These are phyloP conservation scores for Pichia pseudocactophila DNA, from an alignment of 805 yeast genomes.

Conservation along the genomic window DNA sequence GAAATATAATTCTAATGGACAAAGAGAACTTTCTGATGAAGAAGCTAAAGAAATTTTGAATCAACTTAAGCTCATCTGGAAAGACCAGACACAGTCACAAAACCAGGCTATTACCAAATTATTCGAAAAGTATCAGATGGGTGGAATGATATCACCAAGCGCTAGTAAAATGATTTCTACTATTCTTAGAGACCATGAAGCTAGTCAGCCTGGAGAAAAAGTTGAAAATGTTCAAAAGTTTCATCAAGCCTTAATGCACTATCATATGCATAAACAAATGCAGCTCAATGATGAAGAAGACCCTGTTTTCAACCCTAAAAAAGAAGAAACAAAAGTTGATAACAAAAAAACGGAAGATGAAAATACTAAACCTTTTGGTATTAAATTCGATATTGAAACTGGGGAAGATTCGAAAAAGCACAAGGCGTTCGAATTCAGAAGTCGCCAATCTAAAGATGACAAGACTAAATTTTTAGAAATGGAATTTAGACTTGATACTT, in stretches of 20 bases:
- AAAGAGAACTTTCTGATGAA: slow-evolving; percentile 21
- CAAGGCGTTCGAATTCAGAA: slow-evolving; percentile 6
- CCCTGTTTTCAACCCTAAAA: slow-evolving; percentile 18
- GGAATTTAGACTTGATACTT: slow-evolving; percentile 16
- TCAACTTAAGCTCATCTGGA: slow-evolving; percentile 23
- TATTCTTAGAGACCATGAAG: slow-evolving; percentile 21
- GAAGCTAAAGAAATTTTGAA: slow-evolving; percentile 20
- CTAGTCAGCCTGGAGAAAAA: slow-evolving; percentile 22
- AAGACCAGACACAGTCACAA: slow-evolving; percentile 16
- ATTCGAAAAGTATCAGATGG: slow-evolving; percentile 24
- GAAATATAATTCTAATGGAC: slow-evolving; percentile 21
- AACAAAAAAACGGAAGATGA: not conserved
- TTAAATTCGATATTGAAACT: slow-evolving; percentile 5
- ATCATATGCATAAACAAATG: slow-evolving; percentile 24
- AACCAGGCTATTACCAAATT: slow-evolving; percentile 13
- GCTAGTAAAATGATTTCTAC: slow-evolving; percentile 22
- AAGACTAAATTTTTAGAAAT: slow-evolving; percentile 12
- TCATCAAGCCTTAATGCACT: slow-evolving; percentile 25
- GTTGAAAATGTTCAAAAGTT: slow-evolving; percentile 24
- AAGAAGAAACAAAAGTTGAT: slow-evolving; percentile 6
- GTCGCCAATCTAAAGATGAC: slow-evolving; percentile 9
- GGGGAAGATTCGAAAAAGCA: slow-evolving; percentile 5
- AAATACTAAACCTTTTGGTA: slow-evolving; percentile 4
- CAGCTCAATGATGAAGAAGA: slow-evolving; percentile 16
- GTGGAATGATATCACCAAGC: slow-evolving; percentile 25